Evolutionary conservation across 73 alveolate genomes (phyloP).

Genomic region (Paramecium sonneborni): DNA sequence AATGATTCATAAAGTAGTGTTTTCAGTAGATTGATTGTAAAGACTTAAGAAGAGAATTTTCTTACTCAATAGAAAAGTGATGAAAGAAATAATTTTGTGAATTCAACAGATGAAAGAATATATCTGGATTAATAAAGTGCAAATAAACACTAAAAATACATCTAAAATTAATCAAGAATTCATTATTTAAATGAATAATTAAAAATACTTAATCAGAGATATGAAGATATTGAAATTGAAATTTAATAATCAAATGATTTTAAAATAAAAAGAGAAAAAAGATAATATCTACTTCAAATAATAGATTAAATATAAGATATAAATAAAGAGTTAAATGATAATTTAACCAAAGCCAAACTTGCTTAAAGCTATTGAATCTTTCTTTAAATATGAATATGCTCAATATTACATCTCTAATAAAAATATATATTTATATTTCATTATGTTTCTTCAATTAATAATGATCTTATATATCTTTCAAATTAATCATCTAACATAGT

Average conservation of each 20-base stretch:
- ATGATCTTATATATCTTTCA: not conserved
- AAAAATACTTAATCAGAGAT: not conserved
- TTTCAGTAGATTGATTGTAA: not conserved
- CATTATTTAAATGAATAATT: not conserved
- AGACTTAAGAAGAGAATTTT: not conserved
- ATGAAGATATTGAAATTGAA: not conserved
- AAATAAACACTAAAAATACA: not conserved
- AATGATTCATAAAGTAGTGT: not conserved
- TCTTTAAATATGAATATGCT: no score
- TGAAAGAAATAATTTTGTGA: not conserved
- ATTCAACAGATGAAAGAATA: not conserved
- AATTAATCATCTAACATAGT: constrained; percentile 5
- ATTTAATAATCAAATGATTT: not conserved
- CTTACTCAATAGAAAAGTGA: not conserved
- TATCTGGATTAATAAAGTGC: not conserved
- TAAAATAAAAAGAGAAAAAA: not conserved
- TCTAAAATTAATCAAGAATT: not conserved
- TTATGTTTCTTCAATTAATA: not conserved
- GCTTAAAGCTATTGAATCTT: not conserved
- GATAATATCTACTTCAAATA: not conserved
- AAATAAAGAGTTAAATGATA: not conserved
- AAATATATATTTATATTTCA: not conserved
- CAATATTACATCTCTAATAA: not conserved
- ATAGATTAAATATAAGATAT: not conserved
- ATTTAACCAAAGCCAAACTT: not conserved